Base-by-base conservation (phyloP, 108 stramenopile genomes). In the Nannochloropsis salina region DNA sequence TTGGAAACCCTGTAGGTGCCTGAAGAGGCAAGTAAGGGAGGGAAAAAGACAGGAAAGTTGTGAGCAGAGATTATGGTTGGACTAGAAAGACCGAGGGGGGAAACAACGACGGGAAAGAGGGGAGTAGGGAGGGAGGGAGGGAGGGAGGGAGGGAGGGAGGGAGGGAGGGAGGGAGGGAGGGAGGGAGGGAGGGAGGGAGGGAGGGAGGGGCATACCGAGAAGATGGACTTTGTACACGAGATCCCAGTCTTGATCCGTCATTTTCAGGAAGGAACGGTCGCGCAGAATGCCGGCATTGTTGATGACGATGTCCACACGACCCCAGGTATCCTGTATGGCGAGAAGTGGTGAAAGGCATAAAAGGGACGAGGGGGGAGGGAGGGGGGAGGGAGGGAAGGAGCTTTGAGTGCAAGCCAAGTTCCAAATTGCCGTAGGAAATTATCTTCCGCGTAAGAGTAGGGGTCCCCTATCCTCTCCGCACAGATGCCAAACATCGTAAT, bases 211-310 rank as follows among this genome's bases (percentile, higher is more conserved):
- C 61, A n/a, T 74, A 74, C 61, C 61, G 40, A 43, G 44, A 31
- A 90, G 80, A 45, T 90, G 90, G 15, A 90, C 90, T 8, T 80
- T 43, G 41, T 83, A 80, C n/a, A 90, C 88, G 18, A 44, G 42
- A 9, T 88, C 74, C 90, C 90, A 90, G 45, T 90, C 87, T 18
- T 86, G 40, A 6, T 90, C 42, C 47, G 42, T 86, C 90, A 90
- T 90, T 82, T 90, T 90, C 22, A 51, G 74, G 47, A 90, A 90
- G 42, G 86, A 81, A 31, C 61, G 82, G 47, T 90, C 90, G 43
- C 90, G 87, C 9, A 90, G 81, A 42, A 86, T 90, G 83, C 90
- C 90, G 40, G 90, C 90, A 45, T 90, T 90, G 87, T 86, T 88
- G 43, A 90, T 82, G 15, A 90, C n/a, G 9, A 90, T 86, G 84